Conservation (phyloP, 2,329 filamentous ascomycete genomes). For the Paraphoma sp. region DNA sequence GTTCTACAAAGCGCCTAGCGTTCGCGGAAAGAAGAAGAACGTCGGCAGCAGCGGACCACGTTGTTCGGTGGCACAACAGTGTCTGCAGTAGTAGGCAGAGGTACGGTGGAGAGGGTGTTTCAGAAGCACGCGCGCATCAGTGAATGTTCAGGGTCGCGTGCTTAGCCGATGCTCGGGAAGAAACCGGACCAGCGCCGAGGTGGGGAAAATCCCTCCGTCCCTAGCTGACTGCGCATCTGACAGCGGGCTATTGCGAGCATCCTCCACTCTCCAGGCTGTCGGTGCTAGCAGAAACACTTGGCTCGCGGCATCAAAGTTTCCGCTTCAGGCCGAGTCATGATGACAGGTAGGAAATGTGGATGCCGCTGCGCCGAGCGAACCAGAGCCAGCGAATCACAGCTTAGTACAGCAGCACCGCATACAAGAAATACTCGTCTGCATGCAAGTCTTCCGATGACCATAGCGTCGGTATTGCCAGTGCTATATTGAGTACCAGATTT, state of each 20-base stretch:
- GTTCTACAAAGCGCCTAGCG: slow-evolving; percentile 32
- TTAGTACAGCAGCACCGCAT: slow-evolving; percentile 26
- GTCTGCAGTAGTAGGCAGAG: slow-evolving; percentile 17
- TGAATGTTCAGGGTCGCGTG: slow-evolving; percentile 38
- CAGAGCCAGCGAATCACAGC: slow-evolving; percentile 24
- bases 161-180: slow-evolving; percentile 31
- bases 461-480: slow-evolving; percentile 24
- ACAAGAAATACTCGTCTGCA: slow-evolving; percentile 27
- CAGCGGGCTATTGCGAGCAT: slow-evolving; percentile 2
- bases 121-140: slow-evolving; percentile 30
- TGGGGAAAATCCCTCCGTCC: slow-evolving; percentile 18
- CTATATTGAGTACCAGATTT: slow-evolving; percentile 32
- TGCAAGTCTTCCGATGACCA: slow-evolving; percentile 42
- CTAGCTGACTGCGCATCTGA: slow-evolving; percentile 13
- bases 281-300: background rate
- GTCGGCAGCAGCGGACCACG: slow-evolving; percentile 31
- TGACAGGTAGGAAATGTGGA: slow-evolving; percentile 11
- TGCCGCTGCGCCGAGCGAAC: slow-evolving; percentile 24
- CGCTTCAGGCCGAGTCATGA: background rate
- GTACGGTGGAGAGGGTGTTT: slow-evolving; percentile 27
- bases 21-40: slow-evolving; percentile 26
- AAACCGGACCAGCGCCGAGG: slow-evolving; percentile 24
- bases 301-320: background rate
- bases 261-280: background rate
- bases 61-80: slow-evolving; percentile 34